Evolutionary conservation across 768 basidiomycete species (phyloP), one percentile per base, ranked within the genome.

Genomic region (Lactarius akahatsu): DNA sequence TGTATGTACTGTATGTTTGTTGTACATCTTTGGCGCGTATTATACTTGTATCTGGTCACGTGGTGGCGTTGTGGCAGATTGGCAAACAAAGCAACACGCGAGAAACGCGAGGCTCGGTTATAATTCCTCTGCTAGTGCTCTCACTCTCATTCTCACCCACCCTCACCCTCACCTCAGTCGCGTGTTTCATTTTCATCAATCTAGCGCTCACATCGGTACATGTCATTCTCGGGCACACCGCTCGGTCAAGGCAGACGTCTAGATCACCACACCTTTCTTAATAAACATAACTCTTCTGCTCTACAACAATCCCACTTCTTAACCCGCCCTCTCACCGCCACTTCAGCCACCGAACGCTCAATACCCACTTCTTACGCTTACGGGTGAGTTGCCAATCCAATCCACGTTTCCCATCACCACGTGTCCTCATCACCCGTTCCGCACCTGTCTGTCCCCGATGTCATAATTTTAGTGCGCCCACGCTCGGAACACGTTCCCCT

Each of bases 201-300:
- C 13, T 66, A 65, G 59, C 63, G 66, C 41, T 32, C 47, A 54
- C 55, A 45, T 30, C 58, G 59, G 52, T 82, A 81, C 83, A 93
- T 93, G 91, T 92, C 90, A 78, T 93, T 93, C 86, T 83, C 89
- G 76, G 83, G 86, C 77, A 92, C 91, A 76, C 89, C 91, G 64
- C 78, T 92, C 71, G 88, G 87, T 79, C 88, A 91, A 86, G 88
- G 87, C 81, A 89, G 90, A 83, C 87, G 91, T 80, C 85, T 92
- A 75, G 90, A 91, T 83, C 90, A 88, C 76, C 80, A 81, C 76
- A 82, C 89, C 59, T 92, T 93, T 74, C 85, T 91, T 76, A 87
- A 86, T 67, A 90, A 89, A 73, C 75, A 71, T 15, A 41, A 73
- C 57, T 65, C 66, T 60, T 80, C 77, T 38, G 15, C 58, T 59